Percentiles rank a stretch among this genome's conserved stretches.
Conservation (phyloP, 208 protist genomes). For the Wallacemonas sp. region DNA sequence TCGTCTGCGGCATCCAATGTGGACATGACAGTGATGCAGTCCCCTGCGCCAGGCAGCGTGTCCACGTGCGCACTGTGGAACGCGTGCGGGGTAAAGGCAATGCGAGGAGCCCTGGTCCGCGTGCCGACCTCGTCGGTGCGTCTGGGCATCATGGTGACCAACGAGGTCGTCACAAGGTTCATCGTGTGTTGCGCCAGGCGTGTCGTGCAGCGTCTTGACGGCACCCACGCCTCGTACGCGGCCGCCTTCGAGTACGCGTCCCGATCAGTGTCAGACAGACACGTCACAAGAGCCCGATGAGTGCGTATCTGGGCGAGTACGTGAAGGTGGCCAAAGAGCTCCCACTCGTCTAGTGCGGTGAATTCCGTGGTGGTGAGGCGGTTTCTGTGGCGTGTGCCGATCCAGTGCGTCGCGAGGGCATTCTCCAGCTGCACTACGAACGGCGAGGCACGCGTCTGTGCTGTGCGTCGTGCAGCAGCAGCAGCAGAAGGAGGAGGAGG, state of each 20-base stretch:
- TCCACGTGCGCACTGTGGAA: neutral
- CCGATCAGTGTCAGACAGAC: neutral
- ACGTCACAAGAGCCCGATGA: neutral
- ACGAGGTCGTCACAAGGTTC: neutral
- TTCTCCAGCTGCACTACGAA: neutral
- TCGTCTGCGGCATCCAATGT: no score
- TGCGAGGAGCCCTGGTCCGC: no score
- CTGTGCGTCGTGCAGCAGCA: neutral
- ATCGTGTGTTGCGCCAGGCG: neutral
- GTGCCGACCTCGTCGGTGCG: no score
- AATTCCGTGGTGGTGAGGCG: neutral
- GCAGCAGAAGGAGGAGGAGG: conserved; percentile 1
- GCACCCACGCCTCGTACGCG: neutral
- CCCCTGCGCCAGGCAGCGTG: neutral
- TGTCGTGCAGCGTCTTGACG: neutral
- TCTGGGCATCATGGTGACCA: no score
- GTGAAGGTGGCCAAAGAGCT: neutral
- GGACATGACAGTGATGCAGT: neutral
- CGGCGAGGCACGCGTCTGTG: neutral
- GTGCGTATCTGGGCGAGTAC: neutral
- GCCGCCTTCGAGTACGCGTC: neutral
- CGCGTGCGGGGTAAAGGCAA: no score
- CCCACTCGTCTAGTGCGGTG: neutral
- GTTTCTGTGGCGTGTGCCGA: neutral
- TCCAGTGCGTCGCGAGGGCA: neutral